Evolutionary conservation across 208 protist genomes (phyloP).

Genomic region (Wallacemonas sp.): DNA sequence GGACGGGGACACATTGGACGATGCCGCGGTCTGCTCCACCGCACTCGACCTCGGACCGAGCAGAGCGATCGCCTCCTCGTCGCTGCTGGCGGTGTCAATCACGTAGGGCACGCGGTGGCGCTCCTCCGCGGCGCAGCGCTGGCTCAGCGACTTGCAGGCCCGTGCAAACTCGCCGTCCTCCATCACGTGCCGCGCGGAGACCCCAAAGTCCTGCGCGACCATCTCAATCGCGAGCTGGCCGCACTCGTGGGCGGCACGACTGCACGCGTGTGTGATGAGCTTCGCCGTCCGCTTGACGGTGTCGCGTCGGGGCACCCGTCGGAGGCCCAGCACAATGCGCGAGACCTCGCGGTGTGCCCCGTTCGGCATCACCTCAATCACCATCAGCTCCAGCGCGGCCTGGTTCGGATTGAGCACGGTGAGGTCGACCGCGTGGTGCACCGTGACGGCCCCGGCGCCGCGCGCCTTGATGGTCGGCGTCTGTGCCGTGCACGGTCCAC

Average conservation of each 20-base stretch:
- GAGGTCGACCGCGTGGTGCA: slow-evolving; percentile 46
- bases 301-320: slow-evolving; percentile 30
- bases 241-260: slow-evolving; percentile 32
- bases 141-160: slow-evolving; percentile 32
- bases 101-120: slow-evolving; percentile 71
- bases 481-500: slow-evolving; percentile 42
- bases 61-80: slow-evolving; percentile 15
- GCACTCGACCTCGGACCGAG: slow-evolving; percentile 1
- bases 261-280: slow-evolving; percentile 58
- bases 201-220: slow-evolving; percentile 53
- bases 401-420: slow-evolving; percentile 44
- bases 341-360: slow-evolving; percentile 55
- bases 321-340: slow-evolving; percentile 52
- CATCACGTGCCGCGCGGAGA: slow-evolving; percentile 18
- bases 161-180: slow-evolving; percentile 14
- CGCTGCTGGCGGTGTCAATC: slow-evolving; percentile 42
- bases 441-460: slow-evolving; percentile 28
- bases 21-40: neutral
- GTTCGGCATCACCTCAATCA: slow-evolving; percentile 42
- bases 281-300: slow-evolving; percentile 32
- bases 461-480: slow-evolving; percentile 33
- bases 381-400: slow-evolving; percentile 53
- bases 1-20: slow-evolving; percentile 1
- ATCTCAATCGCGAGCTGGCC: slow-evolving; percentile 61
- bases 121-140: slow-evolving; percentile 50